Base-by-base conservation (phyloP, 2,329 filamentous ascomycete genomes). In the Calonectria naviculata region DNA sequence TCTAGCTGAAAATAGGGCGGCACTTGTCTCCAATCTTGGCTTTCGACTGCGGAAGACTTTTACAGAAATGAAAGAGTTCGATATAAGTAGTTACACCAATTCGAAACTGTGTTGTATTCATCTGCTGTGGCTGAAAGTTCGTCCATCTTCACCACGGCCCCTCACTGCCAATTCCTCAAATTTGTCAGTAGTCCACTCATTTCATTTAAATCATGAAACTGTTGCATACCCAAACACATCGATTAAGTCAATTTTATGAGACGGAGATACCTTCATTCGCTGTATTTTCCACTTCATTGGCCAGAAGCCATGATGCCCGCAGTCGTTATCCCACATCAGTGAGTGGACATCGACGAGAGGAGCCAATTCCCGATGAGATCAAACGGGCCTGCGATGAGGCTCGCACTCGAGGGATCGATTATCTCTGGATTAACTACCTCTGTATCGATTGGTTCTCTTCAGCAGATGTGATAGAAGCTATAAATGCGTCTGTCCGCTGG, bases 131-230 rank as follows among this genome's bases (percentile, higher is more conserved):
- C 21, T 58, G 52, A 38, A 38, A 10, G 13, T 19, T 10, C n/a
- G n/a, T n/a, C n/a, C n/a, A n/a, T n/a, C 7, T 1, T 26, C 9
- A 8, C 19, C 0, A 24, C 7, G 10, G 15, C 13, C 6, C n/a
- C 36, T 24, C 6, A 5, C 4, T 5, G 13, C 6, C 31, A 3
- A 46, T 24, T 12, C 19, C 21, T 9, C 13, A 17, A 17, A 5
- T 9, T 58, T 12, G 34, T 26, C 12, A 21, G 26, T 21, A 34
- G 1, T 24, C 10, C 19, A 8, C 10, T 38, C 52, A 34, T 38
- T 15, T 4, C 0, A 3, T 15, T 21, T 19, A 1, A 5, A 38
- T 10, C 10, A 58, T 58, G 52, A 28, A 10, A 3, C 34, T 58
- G 6, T 9, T 58, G 2, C 21, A 58, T 13, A 58, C 52, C 10